Percentiles rank a stretch among this genome's conserved stretches.
phyloP scores from a whole-genome alignment of 805 yeast species.

The Metschnikowia drakensbergensis region DNA sequence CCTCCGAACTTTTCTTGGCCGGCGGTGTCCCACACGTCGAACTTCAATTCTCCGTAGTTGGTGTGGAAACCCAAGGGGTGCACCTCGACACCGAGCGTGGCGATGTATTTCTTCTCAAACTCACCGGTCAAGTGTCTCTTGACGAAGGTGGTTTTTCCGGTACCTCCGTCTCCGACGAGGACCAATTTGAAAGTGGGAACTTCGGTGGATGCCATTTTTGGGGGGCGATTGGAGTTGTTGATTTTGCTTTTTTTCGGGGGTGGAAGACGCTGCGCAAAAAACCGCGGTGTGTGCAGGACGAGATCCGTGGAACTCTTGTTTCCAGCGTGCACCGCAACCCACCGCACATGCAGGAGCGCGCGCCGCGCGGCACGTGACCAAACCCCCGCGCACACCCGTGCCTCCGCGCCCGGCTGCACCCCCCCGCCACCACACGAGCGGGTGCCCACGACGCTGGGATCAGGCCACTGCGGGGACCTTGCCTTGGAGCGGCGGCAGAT shows the following conservation, averaged over 20 bases:
- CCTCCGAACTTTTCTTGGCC: constrained; percentile 99
- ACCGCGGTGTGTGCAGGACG: not conserved
- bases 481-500: no score
- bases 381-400: no score
- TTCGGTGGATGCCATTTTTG: constrained; percentile 55
- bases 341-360: not conserved
- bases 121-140: constrained; percentile 99
- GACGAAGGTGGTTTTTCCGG: constrained; percentile 99
- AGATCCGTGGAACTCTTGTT: not conserved
- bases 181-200: constrained; percentile 98
- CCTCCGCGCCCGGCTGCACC: no score
- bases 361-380: no score
- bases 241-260: constrained; percentile 4
- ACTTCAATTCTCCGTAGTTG: constrained; percentile 96
- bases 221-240: not conserved
- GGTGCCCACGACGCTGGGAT: no score
- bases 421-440: no score
- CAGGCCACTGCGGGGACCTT: no score
- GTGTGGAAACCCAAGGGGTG: constrained; percentile 98
- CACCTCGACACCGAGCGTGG: constrained; percentile 99
- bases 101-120: constrained; percentile 97
- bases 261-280: constrained; percentile 5
- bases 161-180: constrained; percentile 99
- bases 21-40: constrained; percentile 99
- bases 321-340: not conserved